Percentiles rank a stretch among this genome's conserved stretches.
Conservation (phyloP, 2,329 filamentous ascomycete species). For the Rhytidhysteron rufulum region DNA sequence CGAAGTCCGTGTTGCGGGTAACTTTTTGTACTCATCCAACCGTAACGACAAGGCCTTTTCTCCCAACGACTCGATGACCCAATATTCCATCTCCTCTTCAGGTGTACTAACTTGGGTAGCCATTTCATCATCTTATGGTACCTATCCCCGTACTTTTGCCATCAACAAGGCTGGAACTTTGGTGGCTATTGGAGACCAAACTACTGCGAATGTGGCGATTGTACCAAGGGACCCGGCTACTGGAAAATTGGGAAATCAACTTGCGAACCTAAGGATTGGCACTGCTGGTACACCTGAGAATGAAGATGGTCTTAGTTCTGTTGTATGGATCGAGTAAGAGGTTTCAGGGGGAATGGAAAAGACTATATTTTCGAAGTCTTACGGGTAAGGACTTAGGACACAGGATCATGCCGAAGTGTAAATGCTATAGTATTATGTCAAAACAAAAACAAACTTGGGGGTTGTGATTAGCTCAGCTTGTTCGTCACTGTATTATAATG, state of each 20-base stretch:
- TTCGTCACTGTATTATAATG: no score
- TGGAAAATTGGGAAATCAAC: slow-evolving; percentile 21
- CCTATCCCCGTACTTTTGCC: slow-evolving; percentile 33
- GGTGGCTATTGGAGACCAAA: slow-evolving; percentile 29
- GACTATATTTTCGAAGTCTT: no score
- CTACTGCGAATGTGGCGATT: slow-evolving; percentile 28
- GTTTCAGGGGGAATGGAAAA: no score
- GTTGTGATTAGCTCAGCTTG: no score
- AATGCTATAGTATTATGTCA: slow-evolving; percentile 5
- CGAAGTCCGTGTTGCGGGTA: slow-evolving; percentile 28
- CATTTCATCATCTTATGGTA: slow-evolving; percentile 25
- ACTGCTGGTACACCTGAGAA: slow-evolving; percentile 22
- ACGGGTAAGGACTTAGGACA: not conserved
- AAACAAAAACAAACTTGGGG: no score
- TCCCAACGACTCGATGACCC: slow-evolving; percentile 28
- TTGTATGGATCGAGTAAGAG: slow-evolving; percentile 35
- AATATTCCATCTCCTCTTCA: slow-evolving; percentile 26
- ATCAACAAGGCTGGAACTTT: slow-evolving; percentile 30
- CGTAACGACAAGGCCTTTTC: slow-evolving; percentile 36
- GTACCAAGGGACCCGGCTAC: slow-evolving; percentile 24
- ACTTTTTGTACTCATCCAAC: slow-evolving; percentile 32
- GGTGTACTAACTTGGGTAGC: slow-evolving; percentile 27
- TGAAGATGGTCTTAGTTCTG: slow-evolving; percentile 30
- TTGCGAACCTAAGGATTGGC: slow-evolving; percentile 24
- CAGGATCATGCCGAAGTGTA: no score